These are phyloP conservation scores for Phytophthora quininea DNA, from an alignment of 352 stramenopile genomes.

Conservation along the genomic window DNA sequence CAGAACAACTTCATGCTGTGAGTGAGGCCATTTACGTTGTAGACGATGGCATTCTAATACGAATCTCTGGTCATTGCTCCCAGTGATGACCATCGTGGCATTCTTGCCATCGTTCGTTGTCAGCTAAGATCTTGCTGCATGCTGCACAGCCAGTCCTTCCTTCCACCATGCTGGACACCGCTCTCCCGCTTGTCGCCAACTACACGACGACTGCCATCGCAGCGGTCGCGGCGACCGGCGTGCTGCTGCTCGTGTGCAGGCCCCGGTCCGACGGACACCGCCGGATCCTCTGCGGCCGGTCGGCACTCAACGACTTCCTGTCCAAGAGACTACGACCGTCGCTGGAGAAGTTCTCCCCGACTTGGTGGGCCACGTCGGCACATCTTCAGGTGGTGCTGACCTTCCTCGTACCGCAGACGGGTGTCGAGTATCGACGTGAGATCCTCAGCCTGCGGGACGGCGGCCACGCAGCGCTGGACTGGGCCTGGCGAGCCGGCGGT, in stretches of 20 bases:
- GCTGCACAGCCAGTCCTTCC: too few species aligned
- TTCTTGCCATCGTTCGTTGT: too few species aligned
- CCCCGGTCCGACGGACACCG: slow-evolving; percentile 18
- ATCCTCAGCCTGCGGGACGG: slow-evolving; percentile 63
- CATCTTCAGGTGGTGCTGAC: slow-evolving; percentile 78
- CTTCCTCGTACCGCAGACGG: slow-evolving; percentile 66
- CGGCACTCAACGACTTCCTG: slow-evolving; percentile 73
- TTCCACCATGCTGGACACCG: too few species aligned
- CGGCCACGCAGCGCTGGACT: slow-evolving; percentile 73
- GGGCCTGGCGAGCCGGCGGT: slow-evolving; percentile 47
- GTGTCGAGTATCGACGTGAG: slow-evolving; percentile 63
- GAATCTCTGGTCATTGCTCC: too few species aligned
- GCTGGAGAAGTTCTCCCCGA: slow-evolving; percentile 63
- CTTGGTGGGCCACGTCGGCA: slow-evolving; percentile 72
- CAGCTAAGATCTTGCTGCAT: too few species aligned
- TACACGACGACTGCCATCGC: slow-evolving; percentile 32
- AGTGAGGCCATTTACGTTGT: background rate
- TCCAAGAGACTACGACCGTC: slow-evolving; percentile 51
- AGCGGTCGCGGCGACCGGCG: slow-evolving; percentile 35
- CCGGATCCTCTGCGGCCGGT: slow-evolving; percentile 67
- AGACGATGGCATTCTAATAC: too few species aligned
- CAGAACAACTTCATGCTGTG: slow-evolving; percentile 13
- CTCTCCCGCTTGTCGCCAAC: background rate
- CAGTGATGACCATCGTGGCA: too few species aligned
- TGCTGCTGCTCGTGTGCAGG: slow-evolving; percentile 27